Percentiles rank a stretch among this genome's conserved stretches.
Conservation (phyloP, 2,329 filamentous ascomycete species). For the Epichloe sylvatica region DNA sequence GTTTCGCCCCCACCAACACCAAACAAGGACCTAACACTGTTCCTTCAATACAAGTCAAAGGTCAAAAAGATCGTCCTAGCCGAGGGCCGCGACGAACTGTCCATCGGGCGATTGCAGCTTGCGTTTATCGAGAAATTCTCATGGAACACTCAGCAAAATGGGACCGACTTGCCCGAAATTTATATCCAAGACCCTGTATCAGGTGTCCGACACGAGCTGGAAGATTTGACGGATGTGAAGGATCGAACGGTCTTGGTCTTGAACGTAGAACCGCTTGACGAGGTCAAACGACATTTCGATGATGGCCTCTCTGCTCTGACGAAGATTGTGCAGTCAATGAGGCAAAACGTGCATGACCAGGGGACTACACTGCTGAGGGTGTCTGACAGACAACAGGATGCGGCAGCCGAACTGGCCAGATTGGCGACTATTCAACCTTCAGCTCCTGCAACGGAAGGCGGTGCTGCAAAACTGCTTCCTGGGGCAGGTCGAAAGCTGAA, state of each 20-base stretch:
- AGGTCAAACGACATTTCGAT: conserved; percentile 92
- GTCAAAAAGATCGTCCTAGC: conserved; percentile 90
- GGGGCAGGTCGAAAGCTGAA: conserved; percentile 32
- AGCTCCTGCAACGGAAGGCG: conserved; percentile 28
- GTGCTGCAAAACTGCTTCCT: conserved; percentile 17
- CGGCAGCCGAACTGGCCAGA: conserved; percentile 70
- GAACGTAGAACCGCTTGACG: conserved; percentile 84
- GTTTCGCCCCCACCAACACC: conserved; percentile 49
- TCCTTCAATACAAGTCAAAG: conserved; percentile 90
- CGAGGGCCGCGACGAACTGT: conserved; percentile 72
- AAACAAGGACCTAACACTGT: conserved; percentile 81
- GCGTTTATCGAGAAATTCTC: conserved; percentile 99
- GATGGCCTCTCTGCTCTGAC: conserved; percentile 73
- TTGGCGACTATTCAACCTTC: conserved; percentile 34
- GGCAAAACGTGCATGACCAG: conserved; percentile 72
- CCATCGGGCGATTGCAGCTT: conserved; percentile 75
- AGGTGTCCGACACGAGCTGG: conserved; percentile 89
- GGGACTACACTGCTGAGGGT: conserved; percentile 70
- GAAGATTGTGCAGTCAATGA: conserved; percentile 72
- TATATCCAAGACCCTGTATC: conserved; percentile 95
- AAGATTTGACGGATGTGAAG: conserved; percentile 85
- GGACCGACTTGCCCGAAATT: conserved; percentile 84
- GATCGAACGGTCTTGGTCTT: conserved; percentile 89
- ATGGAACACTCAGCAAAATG: conserved; percentile 94
- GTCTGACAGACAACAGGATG: conserved; percentile 79